Base-by-base conservation (phyloP, 2,329 filamentous ascomycete genomes). In the Blastomyces silverae region DNA sequence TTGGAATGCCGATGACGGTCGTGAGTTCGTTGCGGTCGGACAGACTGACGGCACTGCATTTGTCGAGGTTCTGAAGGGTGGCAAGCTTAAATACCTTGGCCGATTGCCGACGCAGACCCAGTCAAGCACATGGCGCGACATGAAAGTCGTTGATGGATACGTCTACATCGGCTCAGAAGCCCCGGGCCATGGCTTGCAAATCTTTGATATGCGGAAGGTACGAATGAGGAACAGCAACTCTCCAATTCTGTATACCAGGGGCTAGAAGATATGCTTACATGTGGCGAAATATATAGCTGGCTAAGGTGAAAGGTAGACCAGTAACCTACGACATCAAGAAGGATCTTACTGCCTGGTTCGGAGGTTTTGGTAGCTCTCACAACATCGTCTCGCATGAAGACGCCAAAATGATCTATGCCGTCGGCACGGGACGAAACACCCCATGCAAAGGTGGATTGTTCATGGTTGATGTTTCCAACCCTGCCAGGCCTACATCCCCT, bases 141-240 rank as follows among this genome's bases (percentile, higher is more conserved):
- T 79, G 61, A 72, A 75, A 64, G 68, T 73, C 65, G 68, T 78
- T 70, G 74, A 78, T 64, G 71, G 75, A 65, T 80, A 78, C 64
- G 75, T 78, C 62, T 70, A 76, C 64, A 77, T 79, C 65, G 77
- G 77, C n/a, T 74, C 74, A 15, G 80, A 82, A 67, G 80, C 82
- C 44, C 69, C 71, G 55, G 72, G 78, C 69, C 85, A 87, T 73
- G 82, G 83, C 44, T 80, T 87, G 58, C 85, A 87, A 73, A 80
- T 87, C 73, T 87, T 87, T 70, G 85, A 87, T 73, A 81, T 86
- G 82, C 81, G 78, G 69, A 86, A 81, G 67, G 67, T 70, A 57
- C 48, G n/a, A 53, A 57, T 64, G 63, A 64, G 17, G 42, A n/a
- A 17, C 31, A 11, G 22, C 39, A 37, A 20, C 28, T 46, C 25